Conservation (phyloP, 768 basidiomycete genomes). For the Hypholoma fasciculare region DNA sequence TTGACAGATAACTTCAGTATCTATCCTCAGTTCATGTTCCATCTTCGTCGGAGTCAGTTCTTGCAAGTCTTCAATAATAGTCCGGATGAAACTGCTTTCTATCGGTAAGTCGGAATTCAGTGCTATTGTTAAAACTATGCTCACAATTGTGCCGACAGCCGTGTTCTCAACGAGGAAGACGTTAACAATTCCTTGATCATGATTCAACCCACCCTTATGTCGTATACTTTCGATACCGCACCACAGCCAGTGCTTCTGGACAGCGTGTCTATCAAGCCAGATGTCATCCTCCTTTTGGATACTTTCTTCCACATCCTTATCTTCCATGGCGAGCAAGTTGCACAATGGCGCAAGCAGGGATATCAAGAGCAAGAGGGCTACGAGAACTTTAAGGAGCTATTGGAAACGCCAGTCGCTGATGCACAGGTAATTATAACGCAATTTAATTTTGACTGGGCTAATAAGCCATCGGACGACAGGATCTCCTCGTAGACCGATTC, state of each 20-base stretch:
- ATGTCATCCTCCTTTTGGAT: constrained; percentile 94
- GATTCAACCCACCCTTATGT: constrained; percentile 99
- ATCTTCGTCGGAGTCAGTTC: constrained; percentile 95
- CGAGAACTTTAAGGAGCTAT: constrained; percentile 95
- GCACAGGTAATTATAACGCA: constrained; percentile 62
- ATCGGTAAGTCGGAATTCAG: constrained; percentile 57
- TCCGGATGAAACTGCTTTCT: constrained; percentile 99
- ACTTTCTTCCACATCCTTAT: constrained; percentile 99
- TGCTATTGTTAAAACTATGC: neutral
- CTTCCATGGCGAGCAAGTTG: constrained; percentile 97
- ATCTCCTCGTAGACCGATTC: constrained; percentile 92
- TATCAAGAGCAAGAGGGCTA: constrained; percentile 99
- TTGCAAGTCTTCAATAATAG: constrained; percentile 99
- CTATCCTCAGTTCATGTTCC: constrained; percentile 99
- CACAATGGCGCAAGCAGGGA: constrained; percentile 96
- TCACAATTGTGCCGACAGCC: constrained; percentile 45
- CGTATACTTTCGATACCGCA: constrained; percentile 89
- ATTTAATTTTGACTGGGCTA: neutral
- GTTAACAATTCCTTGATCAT: constrained; percentile 99
- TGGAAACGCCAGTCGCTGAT: constrained; percentile 84
- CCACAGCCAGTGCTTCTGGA: constrained; percentile 96
- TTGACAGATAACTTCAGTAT: constrained; percentile 96
- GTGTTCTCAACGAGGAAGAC: constrained; percentile 94
- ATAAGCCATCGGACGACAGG: constrained; percentile 42
- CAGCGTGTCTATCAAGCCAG: constrained; percentile 96